These are phyloP conservation scores for Exophiala dermatitidis DNA, from an alignment of 2,329 filamentous ascomycete species.

Conservation along the genomic window DNA sequence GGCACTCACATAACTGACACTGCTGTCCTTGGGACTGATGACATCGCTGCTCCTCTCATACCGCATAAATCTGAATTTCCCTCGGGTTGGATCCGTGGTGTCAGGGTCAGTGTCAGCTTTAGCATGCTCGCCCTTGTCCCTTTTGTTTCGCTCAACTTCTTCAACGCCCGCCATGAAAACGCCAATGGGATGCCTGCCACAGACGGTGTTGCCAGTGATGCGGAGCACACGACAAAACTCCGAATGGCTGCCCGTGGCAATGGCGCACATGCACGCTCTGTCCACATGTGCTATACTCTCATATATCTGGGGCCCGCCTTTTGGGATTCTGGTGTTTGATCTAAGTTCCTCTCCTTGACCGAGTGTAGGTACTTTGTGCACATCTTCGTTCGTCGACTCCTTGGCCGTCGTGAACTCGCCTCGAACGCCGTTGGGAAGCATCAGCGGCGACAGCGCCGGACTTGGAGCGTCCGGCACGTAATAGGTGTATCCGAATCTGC, in stretches of 20 bases:
- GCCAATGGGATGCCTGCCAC: constrained; percentile 89
- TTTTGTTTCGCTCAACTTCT: constrained; percentile 42
- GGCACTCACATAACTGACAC: constrained; percentile 91
- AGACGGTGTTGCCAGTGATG: constrained; percentile 81
- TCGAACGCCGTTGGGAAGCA: constrained; percentile 29
- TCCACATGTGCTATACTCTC: constrained; percentile 80
- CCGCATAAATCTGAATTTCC: constrained; percentile 68
- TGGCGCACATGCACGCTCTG: constrained; percentile 72
- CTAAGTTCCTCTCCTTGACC: constrained; percentile 20
- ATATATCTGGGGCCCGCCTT: constrained; percentile 54
- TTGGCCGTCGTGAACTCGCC: constrained; percentile 23
- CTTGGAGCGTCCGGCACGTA: constrained; percentile 54
- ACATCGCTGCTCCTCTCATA: constrained; percentile 83
- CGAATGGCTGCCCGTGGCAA: constrained; percentile 66
- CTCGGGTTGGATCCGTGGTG: constrained; percentile 12
- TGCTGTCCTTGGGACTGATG: constrained; percentile 61
- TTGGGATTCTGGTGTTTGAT: constrained; percentile 14
- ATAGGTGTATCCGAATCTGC: constrained; percentile 73
- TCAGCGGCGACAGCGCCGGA: constrained; percentile 39
- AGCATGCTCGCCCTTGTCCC: constrained; percentile 13
- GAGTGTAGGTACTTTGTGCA: constrained; percentile 25
- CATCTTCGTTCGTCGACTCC: constrained; percentile 26
- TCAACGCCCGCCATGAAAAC: constrained; percentile 86
- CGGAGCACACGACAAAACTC: constrained; percentile 62
- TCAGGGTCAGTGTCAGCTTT: constrained; percentile 6